Conservation (phyloP, 148 eudicot species). For the Salicornia ramosissima region DNA sequence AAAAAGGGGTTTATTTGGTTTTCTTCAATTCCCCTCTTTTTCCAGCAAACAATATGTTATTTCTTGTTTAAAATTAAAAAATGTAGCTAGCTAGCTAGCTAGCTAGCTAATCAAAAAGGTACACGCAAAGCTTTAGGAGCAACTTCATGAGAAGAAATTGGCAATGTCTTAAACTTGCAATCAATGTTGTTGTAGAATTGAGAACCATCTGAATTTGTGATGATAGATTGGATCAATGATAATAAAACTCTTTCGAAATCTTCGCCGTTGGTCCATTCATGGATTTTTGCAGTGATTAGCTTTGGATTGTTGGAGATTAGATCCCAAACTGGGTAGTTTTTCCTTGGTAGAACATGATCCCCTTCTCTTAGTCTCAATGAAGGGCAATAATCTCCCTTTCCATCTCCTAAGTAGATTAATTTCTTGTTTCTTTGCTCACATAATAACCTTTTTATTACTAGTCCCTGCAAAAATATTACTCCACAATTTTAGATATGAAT, state of each 20-base stretch:
- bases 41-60: no score
- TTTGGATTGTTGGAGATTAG: constrained; percentile 46
- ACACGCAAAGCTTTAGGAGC: constrained; percentile 47
- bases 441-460: constrained; percentile 48
- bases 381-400: constrained; percentile 76
- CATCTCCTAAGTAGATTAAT: constrained; percentile 67
- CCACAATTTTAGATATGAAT: no score
- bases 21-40: neutral
- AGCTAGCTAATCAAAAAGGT: no score
- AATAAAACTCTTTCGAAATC: constrained; percentile 50
- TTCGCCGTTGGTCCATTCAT: constrained; percentile 69
- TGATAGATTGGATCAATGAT: constrained; percentile 32
- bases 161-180: constrained; percentile 54
- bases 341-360: constrained; percentile 72
- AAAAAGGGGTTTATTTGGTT: neutral
- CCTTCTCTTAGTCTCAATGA: constrained; percentile 52
- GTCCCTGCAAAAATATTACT: constrained; percentile 36
- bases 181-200: constrained; percentile 35
- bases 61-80: no score
- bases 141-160: constrained; percentile 38
- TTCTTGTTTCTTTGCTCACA: constrained; percentile 41
- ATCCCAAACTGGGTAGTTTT: constrained; percentile 71
- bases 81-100: no score
- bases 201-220: constrained; percentile 12
- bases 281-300: constrained; percentile 44